Evolutionary conservation across 768 basidiomycete species (phyloP).

Genomic region (Termitomyces sp.): DNA sequence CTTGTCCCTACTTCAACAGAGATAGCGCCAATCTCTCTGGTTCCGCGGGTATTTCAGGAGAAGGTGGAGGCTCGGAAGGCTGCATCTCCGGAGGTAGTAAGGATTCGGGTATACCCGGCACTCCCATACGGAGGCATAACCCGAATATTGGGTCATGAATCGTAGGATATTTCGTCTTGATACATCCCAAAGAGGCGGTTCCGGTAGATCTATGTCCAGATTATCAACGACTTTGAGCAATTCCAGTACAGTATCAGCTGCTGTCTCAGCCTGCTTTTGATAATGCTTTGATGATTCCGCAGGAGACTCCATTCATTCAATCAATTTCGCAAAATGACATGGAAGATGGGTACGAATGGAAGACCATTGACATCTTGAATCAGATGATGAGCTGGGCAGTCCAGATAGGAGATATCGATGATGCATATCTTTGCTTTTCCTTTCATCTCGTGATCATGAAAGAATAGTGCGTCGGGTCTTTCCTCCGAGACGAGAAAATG

Average conservation of each 20-base stretch:
- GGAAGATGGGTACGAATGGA: slow-evolving; percentile 5
- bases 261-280: neutral
- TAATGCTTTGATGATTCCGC: neutral
- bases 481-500: neutral
- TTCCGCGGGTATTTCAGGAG: too few species aligned
- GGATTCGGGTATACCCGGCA: too few species aligned
- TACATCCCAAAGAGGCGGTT: neutral
- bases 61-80: too few species aligned
- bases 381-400: neutral
- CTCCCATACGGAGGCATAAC: slow-evolving; percentile 1
- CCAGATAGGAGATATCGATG: neutral
- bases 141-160: neutral
- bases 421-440: neutral
- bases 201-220: neutral
- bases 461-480: neutral
- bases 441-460: neutral
- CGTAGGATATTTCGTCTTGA: neutral
- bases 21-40: too few species aligned
- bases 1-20: too few species aligned
- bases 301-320: slow-evolving; percentile 1
- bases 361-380: slow-evolving; percentile 1
- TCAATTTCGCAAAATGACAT: slow-evolving; percentile 4
- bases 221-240: neutral
- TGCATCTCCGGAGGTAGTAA: too few species aligned
- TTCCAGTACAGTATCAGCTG: neutral